Conservation (phyloP, 441 rosid species). For the Bocquillonia castaneifolia region DNA sequence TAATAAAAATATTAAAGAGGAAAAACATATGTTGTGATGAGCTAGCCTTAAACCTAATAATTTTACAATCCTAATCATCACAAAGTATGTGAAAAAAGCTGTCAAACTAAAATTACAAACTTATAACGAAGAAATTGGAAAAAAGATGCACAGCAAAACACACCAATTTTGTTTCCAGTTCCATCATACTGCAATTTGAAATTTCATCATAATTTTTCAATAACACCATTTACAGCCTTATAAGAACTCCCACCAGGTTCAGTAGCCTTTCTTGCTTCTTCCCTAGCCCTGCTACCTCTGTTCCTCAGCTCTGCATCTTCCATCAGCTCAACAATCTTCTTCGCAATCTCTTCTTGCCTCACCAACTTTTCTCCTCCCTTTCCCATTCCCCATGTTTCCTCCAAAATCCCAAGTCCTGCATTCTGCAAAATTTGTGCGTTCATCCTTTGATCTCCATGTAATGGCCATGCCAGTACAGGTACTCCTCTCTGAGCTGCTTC, state of each 20-base stretch:
- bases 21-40: too few species aligned
- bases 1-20: too few species aligned
- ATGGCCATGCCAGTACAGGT: constrained; percentile 42
- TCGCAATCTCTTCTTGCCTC: constrained; percentile 31
- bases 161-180: too few species aligned
- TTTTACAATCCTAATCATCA: too few species aligned
- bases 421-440: constrained; percentile 36
- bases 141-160: too few species aligned
- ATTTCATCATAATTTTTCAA: background rate
- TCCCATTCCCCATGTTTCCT: constrained; percentile 34
- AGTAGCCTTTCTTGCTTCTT: constrained; percentile 27
- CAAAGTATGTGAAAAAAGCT: too few species aligned
- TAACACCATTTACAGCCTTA: background rate
- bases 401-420: constrained; percentile 34
- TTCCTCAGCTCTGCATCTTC: constrained; percentile 19
- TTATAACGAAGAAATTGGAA: too few species aligned
- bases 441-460: constrained; percentile 38
- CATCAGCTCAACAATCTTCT: constrained; percentile 25
- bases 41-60: too few species aligned
- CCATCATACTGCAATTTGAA: too few species aligned
- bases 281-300: constrained; percentile 10
- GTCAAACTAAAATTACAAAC: too few species aligned
- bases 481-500: constrained; percentile 40
- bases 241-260: constrained; percentile 15
- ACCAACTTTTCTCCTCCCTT: constrained; percentile 34